Conservation (phyloP, 2,329 filamentous ascomycete species). For the Colletotrichum euphorbiae region DNA sequence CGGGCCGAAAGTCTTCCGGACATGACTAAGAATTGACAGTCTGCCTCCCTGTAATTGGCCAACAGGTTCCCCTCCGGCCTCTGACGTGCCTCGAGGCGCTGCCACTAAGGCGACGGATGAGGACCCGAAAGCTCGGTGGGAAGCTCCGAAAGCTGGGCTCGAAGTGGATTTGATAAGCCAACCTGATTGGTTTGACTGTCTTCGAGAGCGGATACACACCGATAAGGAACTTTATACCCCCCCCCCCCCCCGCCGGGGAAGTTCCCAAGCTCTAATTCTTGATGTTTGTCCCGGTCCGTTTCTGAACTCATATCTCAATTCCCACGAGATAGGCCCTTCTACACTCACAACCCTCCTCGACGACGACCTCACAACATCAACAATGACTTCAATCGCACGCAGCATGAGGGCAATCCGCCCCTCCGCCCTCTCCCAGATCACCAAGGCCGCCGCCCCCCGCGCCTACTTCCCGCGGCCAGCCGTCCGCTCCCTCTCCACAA, state of each 20-base stretch:
- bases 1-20: conserved; percentile 10
- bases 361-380: conserved; percentile 41
- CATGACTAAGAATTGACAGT: conserved; percentile 30
- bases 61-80: too few relatives aligned
- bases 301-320: conserved; percentile 37
- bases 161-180: not conserved
- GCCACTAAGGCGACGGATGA: conserved; percentile 3
- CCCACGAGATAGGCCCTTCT: not conserved
- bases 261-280: conserved; percentile 30
- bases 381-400: conserved; percentile 72
- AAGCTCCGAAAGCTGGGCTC: not conserved
- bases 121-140: conserved; percentile 13
- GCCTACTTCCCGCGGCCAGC: conserved; percentile 57
- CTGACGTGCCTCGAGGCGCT: not conserved
- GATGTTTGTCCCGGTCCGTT: conserved; percentile 14
- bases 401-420: conserved; percentile 64
- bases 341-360: conserved; percentile 20
- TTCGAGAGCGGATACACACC: conserved; percentile 28
- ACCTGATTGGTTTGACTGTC: conserved; percentile 18
- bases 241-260: conserved; percentile 28
- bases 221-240: conserved; percentile 32
- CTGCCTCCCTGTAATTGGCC: not conserved
- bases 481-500: conserved; percentile 54
- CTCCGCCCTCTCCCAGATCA: conserved; percentile 55
- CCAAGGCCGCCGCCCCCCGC: conserved; percentile 48